Evolutionary conservation across 2,329 filamentous ascomycete species (phyloP).

Genomic region (Calonectria leucothoes): DNA sequence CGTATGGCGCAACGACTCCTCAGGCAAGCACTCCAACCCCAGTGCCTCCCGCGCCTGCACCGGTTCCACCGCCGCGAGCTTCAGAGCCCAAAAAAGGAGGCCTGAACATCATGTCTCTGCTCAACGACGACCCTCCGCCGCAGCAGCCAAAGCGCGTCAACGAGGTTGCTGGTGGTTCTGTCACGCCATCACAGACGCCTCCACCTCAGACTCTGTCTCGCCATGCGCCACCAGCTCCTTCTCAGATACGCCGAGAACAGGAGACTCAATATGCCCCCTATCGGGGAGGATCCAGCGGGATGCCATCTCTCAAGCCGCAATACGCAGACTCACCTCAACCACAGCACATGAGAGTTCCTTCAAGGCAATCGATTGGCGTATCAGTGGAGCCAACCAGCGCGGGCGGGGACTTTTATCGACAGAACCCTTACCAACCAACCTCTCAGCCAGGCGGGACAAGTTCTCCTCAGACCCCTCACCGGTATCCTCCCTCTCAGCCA

Average conservation of each 20-base stretch:
- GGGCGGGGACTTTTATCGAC: conserved; percentile 63
- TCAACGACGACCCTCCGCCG: conserved; percentile 68
- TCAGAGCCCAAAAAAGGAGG: conserved; percentile 69
- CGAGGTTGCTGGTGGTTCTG: conserved; percentile 56
- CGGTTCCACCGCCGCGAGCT: conserved; percentile 53
- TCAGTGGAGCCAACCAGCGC: conserved; percentile 47
- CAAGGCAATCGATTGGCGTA: conserved; percentile 58
- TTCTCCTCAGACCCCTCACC: conserved; percentile 60
- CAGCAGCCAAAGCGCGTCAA: conserved; percentile 63
- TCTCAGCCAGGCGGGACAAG: conserved; percentile 53
- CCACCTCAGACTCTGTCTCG: conserved; percentile 60
- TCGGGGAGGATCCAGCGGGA: conserved; percentile 49
- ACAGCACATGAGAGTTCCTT: conserved; percentile 55
- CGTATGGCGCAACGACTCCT: conserved; percentile 43
- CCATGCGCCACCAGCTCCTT: conserved; percentile 51
- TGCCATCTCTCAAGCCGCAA: conserved; percentile 67
- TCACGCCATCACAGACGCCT: conserved; percentile 61
- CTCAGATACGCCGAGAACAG: conserved; percentile 61
- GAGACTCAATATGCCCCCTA: conserved; percentile 63
- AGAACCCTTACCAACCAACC: conserved; percentile 49
- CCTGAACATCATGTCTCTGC: conserved; percentile 71
- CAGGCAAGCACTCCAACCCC: conserved; percentile 45
- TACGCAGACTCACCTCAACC: conserved; percentile 63
- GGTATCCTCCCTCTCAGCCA: conserved; percentile 55
- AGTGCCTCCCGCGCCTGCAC: conserved; percentile 48